Percentiles rank a stretch among this genome's conserved stretches.
phyloP scores from a whole-genome alignment of 2,329 filamentous ascomycete species.

The Blastomyces parvus region DNA sequence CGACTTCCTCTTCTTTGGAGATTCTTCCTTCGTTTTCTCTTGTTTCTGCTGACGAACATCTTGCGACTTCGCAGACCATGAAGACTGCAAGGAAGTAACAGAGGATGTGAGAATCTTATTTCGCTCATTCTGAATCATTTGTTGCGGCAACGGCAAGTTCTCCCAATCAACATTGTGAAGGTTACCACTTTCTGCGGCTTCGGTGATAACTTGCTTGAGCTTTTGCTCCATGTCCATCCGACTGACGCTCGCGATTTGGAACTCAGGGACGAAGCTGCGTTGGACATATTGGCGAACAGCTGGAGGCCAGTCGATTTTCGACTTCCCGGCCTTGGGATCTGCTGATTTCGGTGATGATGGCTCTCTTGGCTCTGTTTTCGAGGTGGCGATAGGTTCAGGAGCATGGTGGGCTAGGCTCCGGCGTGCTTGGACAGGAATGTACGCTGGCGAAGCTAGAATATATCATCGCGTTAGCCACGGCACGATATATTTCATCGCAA shows the following conservation, averaged over 20 bases:
- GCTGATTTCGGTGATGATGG: slow-evolving; percentile 21
- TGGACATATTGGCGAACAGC: slow-evolving; percentile 84
- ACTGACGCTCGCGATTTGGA: slow-evolving; percentile 53
- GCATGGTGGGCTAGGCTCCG: slow-evolving; percentile 46
- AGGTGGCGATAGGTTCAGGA: slow-evolving; percentile 15
- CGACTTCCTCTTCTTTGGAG: slow-evolving; percentile 64
- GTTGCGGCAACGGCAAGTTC: slow-evolving; percentile 70
- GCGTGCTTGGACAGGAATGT: slow-evolving; percentile 53
- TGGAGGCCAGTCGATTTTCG: slow-evolving; percentile 66
- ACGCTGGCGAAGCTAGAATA: slow-evolving; percentile 42
- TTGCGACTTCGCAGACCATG: slow-evolving; percentile 28
- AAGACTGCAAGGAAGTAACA: neutral
- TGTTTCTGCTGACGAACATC: slow-evolving; percentile 14
- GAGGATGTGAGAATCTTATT: slow-evolving; percentile 36
- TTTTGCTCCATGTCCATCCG: slow-evolving; percentile 70
- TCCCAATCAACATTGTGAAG: slow-evolving; percentile 75
- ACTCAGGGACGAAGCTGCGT: slow-evolving; percentile 70
- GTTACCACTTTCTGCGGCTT: slow-evolving; percentile 63
- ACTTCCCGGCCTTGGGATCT: slow-evolving; percentile 31
- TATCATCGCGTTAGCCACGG: neutral
- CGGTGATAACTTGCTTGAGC: slow-evolving; percentile 74
- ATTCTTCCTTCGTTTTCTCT: slow-evolving; percentile 12
- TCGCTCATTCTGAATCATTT: slow-evolving; percentile 66
- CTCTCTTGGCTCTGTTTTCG: slow-evolving; percentile 18
- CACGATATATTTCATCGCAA: neutral